Percentiles rank a stretch among this genome's conserved stretches.
phyloP scores from a whole-genome alignment of 441 rosid species.

The Populus hybrid region DNA sequence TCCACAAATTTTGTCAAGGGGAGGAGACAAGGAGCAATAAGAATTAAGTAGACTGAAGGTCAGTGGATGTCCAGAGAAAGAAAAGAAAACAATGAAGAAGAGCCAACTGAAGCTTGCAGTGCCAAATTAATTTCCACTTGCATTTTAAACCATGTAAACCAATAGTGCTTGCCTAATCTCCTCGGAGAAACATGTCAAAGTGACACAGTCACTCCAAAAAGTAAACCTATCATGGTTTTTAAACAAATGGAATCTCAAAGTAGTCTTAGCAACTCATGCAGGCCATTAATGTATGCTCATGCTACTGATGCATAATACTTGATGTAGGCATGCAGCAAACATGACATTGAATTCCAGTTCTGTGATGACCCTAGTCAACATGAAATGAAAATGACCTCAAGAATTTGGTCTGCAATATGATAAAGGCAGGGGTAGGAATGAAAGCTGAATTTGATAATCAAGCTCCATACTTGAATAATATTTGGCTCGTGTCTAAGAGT shows the following conservation, averaged over 20 bases:
- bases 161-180: background rate
- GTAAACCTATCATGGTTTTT: background rate
- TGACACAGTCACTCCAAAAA: background rate
- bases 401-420: background rate
- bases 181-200: background rate
- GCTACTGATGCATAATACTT: too few relatives aligned
- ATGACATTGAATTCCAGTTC: too few relatives aligned
- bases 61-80: background rate
- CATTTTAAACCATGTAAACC: background rate
- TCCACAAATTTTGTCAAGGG: background rate
- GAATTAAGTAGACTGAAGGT: background rate
- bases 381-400: too few relatives aligned
- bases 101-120: background rate
- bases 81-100: background rate
- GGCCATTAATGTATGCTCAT: too few relatives aligned
- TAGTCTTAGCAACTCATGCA: background rate
- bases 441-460: background rate
- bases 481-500: background rate
- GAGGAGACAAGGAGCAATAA: background rate
- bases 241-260: background rate
- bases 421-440: background rate
- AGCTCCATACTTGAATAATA: background rate
- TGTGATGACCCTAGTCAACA: too few relatives aligned
- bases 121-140: background rate
- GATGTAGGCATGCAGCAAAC: too few relatives aligned